Conservation (phyloP, 208 protist genomes). For the Trypanosoma avium region DNA sequence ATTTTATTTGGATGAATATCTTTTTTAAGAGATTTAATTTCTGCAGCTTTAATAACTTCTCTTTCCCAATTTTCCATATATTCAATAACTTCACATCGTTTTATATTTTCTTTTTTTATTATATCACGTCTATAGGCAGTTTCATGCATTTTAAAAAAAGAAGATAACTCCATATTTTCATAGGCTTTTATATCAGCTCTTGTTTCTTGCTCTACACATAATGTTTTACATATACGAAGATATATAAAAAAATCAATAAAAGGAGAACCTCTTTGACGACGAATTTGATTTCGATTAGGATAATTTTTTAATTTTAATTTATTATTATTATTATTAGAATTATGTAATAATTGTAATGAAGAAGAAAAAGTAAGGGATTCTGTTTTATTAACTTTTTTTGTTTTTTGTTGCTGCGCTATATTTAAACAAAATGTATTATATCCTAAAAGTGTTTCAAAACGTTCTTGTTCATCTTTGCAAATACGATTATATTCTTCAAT, state of each 20-base stretch:
- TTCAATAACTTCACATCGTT: not conserved
- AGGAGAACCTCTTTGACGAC: not conserved
- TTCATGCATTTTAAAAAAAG: conserved; percentile 11
- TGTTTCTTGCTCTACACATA: conserved; percentile 3
- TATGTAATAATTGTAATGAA: too few relatives aligned
- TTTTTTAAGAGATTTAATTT: not conserved
- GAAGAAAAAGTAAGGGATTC: too few relatives aligned
- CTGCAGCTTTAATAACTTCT: not conserved
- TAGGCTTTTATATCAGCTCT: not conserved
- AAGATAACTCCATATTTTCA: conserved; percentile 5
- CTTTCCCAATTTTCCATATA: conserved; percentile 5
- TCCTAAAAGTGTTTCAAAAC: conserved; percentile 31
- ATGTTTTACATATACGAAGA: not conserved
- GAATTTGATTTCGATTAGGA: too few relatives aligned
- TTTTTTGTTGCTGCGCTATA: not conserved
- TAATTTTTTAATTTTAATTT: too few relatives aligned
- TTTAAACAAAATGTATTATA: conserved; percentile 27
- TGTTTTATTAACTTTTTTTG: too few relatives aligned
- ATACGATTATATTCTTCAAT: conserved; percentile 36
- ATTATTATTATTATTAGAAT: too few relatives aligned
- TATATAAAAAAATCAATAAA: conserved; percentile 21
- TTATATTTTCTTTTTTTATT: not conserved
- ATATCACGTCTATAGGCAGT: not conserved
- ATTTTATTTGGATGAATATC: not conserved
- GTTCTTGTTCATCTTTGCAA: conserved; percentile 37